Evolutionary conservation across 1,139 yeast genomes (phyloP), one percentile per base, ranked within the genome.

Genomic region (Lodderomyces oxycetoniae): DNA sequence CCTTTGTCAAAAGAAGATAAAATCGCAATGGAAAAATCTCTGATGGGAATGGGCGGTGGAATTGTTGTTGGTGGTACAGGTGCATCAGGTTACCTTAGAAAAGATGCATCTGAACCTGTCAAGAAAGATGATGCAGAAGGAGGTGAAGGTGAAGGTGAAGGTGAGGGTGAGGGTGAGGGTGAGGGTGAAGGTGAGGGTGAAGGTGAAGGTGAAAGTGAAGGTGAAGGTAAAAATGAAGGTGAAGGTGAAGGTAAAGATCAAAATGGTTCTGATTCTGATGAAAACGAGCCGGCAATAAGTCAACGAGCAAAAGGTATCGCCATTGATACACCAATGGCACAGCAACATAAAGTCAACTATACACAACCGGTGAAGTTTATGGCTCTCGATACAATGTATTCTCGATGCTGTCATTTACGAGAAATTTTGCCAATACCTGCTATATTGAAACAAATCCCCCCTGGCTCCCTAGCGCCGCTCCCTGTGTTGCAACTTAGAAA

Each of bases 41-140:
- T 72, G 39, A 57, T 65, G 39, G 71, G 78, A 0, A 62, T 69
- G 15, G 80, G 81, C 17, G 77, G 81, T n/a, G 91, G 91, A 12
- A 66, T 82, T 14, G 87, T 82, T 3, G 89, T 83, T 24, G 93
- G 93, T 20, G 93, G 93, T 1, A 66, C 84, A 4, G 87, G 86
- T 0, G 78, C 82, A 28, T 57, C 80, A 34, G 74, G 71, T 30
- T 50, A 65, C 40, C 35, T 51, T 11, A 52, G 50, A 20, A 49
- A 56, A 12, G 50, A 50, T 11, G 47, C 45, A 2, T 43, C 38
- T 2, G 33, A 36, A n/a, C 14, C 11, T 7, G 9, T 6, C 6
- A 10, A 11, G 7, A 26, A 34, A 5, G 36, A 32, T 6, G 7
- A n/a, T 5, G 16, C 14, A 7, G 26, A 26, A 20, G 23, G 10